Evolutionary conservation across 2,329 filamentous ascomycete genomes (phyloP).

Genomic region (Phyllosticta capitalensis): DNA sequence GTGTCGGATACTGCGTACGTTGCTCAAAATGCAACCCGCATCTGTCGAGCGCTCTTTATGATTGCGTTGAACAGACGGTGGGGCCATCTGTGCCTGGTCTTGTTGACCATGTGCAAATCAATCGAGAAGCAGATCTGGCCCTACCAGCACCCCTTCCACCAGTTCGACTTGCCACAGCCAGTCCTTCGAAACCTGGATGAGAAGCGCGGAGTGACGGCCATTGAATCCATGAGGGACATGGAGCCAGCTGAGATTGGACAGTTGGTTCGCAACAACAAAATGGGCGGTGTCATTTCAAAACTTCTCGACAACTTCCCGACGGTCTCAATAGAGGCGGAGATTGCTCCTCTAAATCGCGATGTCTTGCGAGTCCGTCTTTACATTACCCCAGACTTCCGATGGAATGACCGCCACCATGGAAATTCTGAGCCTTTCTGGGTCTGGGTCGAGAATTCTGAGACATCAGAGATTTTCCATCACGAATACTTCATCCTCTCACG

Average conservation of each 20-base stretch:
- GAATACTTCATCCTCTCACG: constrained; percentile 91
- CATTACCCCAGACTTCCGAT: constrained; percentile 80
- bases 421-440: constrained; percentile 96
- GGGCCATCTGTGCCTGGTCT: constrained; percentile 88
- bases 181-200: constrained; percentile 76
- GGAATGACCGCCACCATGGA: constrained; percentile 91
- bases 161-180: constrained; percentile 82
- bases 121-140: constrained; percentile 96
- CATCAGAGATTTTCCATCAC: constrained; percentile 93
- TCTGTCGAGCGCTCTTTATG: constrained; percentile 93
- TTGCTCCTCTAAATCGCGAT: constrained; percentile 88
- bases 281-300: constrained; percentile 72
- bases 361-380: constrained; percentile 84
- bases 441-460: constrained; percentile 98
- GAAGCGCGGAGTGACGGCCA: constrained; percentile 61
- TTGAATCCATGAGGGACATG: constrained; percentile 88
- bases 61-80: constrained; percentile 90
- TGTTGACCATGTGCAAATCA: constrained; percentile 88
- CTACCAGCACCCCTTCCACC: constrained; percentile 86
- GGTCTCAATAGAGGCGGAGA: constrained; percentile 81
- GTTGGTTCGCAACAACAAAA: constrained; percentile 81
- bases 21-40: constrained; percentile 88
- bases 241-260: constrained; percentile 80
- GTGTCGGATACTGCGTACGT: constrained; percentile 90
- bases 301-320: constrained; percentile 89